These are phyloP conservation scores for Hypoxylon sp. DNA, from an alignment of 2,329 filamentous ascomycete genomes.

Conservation along the genomic window DNA sequence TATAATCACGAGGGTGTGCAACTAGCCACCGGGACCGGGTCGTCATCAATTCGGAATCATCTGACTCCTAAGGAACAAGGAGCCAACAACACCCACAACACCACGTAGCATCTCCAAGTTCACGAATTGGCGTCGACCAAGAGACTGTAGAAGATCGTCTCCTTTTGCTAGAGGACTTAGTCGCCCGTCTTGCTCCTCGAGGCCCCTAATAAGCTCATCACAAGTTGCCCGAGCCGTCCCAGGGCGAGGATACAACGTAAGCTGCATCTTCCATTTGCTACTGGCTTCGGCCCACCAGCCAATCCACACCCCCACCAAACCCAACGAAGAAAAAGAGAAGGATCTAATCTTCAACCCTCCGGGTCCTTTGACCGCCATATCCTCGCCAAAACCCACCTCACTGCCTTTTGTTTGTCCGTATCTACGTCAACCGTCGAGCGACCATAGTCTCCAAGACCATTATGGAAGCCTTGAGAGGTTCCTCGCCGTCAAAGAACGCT, in stretches of 20 bases:
- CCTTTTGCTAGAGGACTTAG: background rate
- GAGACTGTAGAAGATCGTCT: background rate
- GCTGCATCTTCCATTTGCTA: conserved; percentile 40
- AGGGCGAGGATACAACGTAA: conserved; percentile 30
- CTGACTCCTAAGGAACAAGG: conserved; percentile 36
- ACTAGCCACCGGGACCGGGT: background rate
- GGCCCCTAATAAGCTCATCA: conserved; percentile 23
- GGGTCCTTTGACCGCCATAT: conserved; percentile 24
- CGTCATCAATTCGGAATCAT: conserved; percentile 40
- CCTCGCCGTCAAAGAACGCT: conserved; percentile 53
- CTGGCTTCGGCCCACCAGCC: conserved; percentile 46
- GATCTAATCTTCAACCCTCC: conserved; percentile 29
- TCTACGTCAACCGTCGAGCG: conserved; percentile 11
- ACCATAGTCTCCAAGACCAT: conserved; percentile 10
- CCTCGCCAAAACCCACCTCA: conserved; percentile 15
- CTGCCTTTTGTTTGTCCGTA: conserved; percentile 9
- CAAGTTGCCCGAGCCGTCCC: conserved; percentile 26
- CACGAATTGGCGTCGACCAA: conserved; percentile 12
- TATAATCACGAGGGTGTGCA: background rate
- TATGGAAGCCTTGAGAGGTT: conserved; percentile 53
- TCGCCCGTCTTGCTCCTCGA: conserved; percentile 12
- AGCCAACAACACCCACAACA: conserved; percentile 25
- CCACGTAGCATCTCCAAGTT: conserved; percentile 37
- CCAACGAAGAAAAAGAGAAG: conserved; percentile 46
- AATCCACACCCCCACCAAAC: conserved; percentile 45